These are phyloP conservation scores for Linum trigynum DNA, from an alignment of 345 rosid species.

Conservation along the genomic window DNA sequence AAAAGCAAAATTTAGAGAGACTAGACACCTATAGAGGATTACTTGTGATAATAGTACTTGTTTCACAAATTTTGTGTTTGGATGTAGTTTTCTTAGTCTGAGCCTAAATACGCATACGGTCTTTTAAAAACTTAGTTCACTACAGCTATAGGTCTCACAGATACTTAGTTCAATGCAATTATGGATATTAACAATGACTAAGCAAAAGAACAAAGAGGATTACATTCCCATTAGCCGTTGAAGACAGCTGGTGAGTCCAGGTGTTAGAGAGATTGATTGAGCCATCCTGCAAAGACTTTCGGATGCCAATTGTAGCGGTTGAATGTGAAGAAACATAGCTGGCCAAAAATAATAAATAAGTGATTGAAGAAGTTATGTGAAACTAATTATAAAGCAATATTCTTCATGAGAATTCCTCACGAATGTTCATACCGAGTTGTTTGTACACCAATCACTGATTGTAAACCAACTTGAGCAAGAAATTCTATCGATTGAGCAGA, in stretches of 20 bases:
- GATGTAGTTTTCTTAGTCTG: too few species aligned
- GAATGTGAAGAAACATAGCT: constrained; percentile 76
- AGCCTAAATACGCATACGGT: too few species aligned
- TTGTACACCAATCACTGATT: constrained; percentile 60
- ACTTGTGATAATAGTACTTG: background rate
- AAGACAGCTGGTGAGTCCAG: constrained; percentile 89
- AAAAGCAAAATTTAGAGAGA: constrained; percentile 6
- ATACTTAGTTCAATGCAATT: background rate
- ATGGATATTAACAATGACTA: background rate
- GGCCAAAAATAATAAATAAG: constrained; percentile 7
- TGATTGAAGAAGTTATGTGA: constrained; percentile 11
- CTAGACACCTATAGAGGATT: background rate
- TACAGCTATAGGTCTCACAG: background rate
- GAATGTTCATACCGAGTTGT: constrained; percentile 51
- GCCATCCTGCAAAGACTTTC: constrained; percentile 79
- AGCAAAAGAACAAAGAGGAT: constrained; percentile 18
- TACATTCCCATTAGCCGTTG: constrained; percentile 78
- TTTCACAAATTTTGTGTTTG: background rate
- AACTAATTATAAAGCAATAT: constrained; percentile 1
- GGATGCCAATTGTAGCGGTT: constrained; percentile 58
- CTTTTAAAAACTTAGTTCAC: too few species aligned
- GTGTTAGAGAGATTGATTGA: constrained; percentile 87
- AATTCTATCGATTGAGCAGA: constrained; percentile 71
- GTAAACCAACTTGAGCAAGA: constrained; percentile 71
- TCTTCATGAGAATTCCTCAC: background rate